Evolutionary conservation across 1,139 yeast species (phyloP).

Genomic region (Debaryomycetaceae sp.): DNA sequence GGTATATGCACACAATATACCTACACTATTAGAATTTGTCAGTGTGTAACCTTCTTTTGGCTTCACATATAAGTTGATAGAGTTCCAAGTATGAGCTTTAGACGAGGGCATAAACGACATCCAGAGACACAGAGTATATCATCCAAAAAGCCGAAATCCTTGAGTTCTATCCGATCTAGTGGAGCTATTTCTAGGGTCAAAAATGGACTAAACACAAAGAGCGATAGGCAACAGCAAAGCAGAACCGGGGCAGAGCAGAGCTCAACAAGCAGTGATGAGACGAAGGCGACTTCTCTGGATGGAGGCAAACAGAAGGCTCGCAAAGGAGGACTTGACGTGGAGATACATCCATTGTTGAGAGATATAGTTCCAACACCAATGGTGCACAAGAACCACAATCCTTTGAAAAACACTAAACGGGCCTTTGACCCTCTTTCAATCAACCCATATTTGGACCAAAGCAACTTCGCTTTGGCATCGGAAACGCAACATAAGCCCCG

Average conservation of each 20-base stretch:
- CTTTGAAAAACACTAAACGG: constrained; percentile 26
- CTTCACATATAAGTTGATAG: not conserved
- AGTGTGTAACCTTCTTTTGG: not conserved
- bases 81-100: not conserved
- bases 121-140: not conserved
- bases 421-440: constrained; percentile 38
- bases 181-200: not conserved
- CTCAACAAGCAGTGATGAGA: not conserved
- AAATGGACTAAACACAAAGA: not conserved
- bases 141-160: not conserved
- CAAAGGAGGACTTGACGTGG: constrained; percentile 48
- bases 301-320: constrained; percentile 4
- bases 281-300: not conserved
- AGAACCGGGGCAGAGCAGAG: not conserved
- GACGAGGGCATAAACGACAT: not conserved
- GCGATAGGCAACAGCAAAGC: not conserved
- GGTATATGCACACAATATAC: not conserved
- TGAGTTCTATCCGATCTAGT: not conserved
- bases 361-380: constrained; percentile 22
- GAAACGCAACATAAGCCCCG: constrained; percentile 17
- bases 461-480: constrained; percentile 14
- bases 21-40: not conserved
- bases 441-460: constrained; percentile 63
- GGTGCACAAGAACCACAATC: constrained; percentile 25
- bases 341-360: constrained; percentile 58